Conservation (phyloP, 805 yeast species). For the Zygosaccharomyces lentus region DNA sequence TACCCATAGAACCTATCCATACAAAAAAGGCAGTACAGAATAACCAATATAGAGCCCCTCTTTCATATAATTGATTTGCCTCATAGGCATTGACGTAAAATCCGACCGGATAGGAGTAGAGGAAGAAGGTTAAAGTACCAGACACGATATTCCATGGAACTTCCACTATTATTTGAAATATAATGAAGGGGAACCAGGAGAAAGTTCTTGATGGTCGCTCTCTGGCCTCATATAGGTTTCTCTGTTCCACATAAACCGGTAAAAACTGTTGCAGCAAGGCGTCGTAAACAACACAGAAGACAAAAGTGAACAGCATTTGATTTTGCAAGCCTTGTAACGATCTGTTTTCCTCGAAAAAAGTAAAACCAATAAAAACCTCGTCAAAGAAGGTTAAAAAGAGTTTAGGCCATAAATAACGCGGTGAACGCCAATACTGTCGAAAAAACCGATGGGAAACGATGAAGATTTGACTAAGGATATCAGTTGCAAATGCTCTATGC, state of each 20-base stretch:
- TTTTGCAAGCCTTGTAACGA: slow-evolving; percentile 72
- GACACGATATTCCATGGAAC: slow-evolving; percentile 57
- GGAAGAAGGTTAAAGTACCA: slow-evolving; percentile 58
- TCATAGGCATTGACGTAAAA: slow-evolving; percentile 58
- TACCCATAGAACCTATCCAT: slow-evolving; percentile 56
- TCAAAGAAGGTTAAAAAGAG: slow-evolving; percentile 48
- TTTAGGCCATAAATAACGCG: slow-evolving; percentile 57
- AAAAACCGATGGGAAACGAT: slow-evolving; percentile 52
- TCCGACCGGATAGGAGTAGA: slow-evolving; percentile 71
- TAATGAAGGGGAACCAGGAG: slow-evolving; percentile 58
- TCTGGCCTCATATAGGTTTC: slow-evolving; percentile 66
- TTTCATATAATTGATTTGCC: slow-evolving; percentile 43
- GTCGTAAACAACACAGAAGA: slow-evolving; percentile 55
- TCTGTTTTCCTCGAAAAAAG: slow-evolving; percentile 63
- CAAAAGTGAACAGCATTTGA: slow-evolving; percentile 73
- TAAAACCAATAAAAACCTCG: slow-evolving; percentile 65
- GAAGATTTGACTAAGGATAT: slow-evolving; percentile 38
- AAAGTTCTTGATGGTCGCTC: slow-evolving; percentile 71
- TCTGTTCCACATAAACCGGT: slow-evolving; percentile 57
- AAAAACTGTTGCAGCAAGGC: slow-evolving; percentile 59
- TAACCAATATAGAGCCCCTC: slow-evolving; percentile 56
- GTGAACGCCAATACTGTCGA: slow-evolving; percentile 67
- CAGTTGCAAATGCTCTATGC: slow-evolving; percentile 43
- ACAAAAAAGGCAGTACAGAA: slow-evolving; percentile 45
- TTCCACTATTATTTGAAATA: slow-evolving; percentile 61